Evolutionary conservation across 2,329 filamentous ascomycete species (phyloP).

Genomic region (Ophiostoma sp.): DNA sequence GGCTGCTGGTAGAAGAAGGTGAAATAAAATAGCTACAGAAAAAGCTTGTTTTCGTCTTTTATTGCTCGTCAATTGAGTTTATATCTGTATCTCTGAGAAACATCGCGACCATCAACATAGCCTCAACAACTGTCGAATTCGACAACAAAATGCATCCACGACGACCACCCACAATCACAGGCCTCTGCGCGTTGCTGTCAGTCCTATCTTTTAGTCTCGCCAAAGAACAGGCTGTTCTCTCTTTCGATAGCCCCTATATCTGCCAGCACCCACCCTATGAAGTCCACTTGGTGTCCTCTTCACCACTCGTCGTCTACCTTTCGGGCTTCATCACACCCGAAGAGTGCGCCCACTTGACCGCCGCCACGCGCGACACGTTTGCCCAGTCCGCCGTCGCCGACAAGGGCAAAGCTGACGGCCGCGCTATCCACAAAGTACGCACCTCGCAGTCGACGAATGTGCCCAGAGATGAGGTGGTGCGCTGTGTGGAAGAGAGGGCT

Average conservation of each 20-base stretch:
- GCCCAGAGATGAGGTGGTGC: conserved; percentile 45
- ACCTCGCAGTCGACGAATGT: conserved; percentile 50
- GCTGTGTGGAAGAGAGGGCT: conserved; percentile 51
- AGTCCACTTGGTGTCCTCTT: conserved; percentile 47
- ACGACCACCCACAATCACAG: neutral
- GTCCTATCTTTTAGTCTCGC: neutral
- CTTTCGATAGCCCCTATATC: neutral
- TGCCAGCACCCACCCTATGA: conserved; percentile 40
- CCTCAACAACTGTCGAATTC: neutral
- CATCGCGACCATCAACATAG: neutral
- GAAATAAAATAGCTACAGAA: neutral
- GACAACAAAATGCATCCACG: neutral
- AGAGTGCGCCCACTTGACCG: conserved; percentile 46
- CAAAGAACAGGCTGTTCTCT: neutral
- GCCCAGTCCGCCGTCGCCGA: conserved; percentile 44
- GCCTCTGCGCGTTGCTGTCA: neutral
- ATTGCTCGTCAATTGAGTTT: neutral
- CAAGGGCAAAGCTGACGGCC: conserved; percentile 31
- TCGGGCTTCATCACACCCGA: conserved; percentile 46
- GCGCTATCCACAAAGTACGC: conserved; percentile 42
- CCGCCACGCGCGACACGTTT: conserved; percentile 48
- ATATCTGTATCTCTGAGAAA: neutral
- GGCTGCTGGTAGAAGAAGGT: neutral
- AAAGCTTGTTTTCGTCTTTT: neutral
- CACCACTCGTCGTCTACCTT: conserved; percentile 53